Evolutionary conservation across 2,329 filamentous ascomycete genomes (phyloP).

Genomic region (Metarhizium guizhouense): DNA sequence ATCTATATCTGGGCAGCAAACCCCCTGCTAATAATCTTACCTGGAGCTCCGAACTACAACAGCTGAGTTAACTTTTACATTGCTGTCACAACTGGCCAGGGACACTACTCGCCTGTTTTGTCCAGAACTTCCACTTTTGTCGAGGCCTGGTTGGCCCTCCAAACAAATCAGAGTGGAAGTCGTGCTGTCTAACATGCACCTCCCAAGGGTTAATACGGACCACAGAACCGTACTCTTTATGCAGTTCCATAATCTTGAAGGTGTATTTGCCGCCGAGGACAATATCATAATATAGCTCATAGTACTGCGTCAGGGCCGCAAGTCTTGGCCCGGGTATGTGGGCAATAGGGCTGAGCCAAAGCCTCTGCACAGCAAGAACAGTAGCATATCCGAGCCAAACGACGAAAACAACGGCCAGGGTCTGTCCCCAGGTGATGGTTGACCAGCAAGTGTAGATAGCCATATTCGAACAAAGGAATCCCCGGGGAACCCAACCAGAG

Average conservation of each 20-base stretch:
- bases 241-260: slow-evolving; percentile 31
- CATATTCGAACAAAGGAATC: not conserved
- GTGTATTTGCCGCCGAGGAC: slow-evolving; percentile 31
- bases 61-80: not conserved
- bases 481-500: not conserved
- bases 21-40: slow-evolving; percentile 12
- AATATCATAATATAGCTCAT: slow-evolving; percentile 35
- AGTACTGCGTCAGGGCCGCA: slow-evolving; percentile 29
- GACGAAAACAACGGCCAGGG: slow-evolving; percentile 14
- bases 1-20: not conserved
- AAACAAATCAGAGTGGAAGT: slow-evolving; percentile 31
- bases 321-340: slow-evolving; percentile 30
- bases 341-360: slow-evolving; percentile 29
- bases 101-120: slow-evolving; percentile 21
- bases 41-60: slow-evolving; percentile 23
- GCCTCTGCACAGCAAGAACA: slow-evolving; percentile 19
- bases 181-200: slow-evolving; percentile 27
- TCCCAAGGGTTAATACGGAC: slow-evolving; percentile 32
- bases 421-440: slow-evolving; percentile 16
- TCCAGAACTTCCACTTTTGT: slow-evolving; percentile 26
- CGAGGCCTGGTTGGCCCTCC: slow-evolving; percentile 19
- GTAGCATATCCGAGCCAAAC: slow-evolving; percentile 21
- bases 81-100: no score
- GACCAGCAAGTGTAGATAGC: slow-evolving; percentile 12
- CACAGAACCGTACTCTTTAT: slow-evolving; percentile 31